Evolutionary conservation across 495 filamentous ascomycete species (phyloP), one percentile per base, ranked within the genome.

Genomic region (Daldinia bambusicola): DNA sequence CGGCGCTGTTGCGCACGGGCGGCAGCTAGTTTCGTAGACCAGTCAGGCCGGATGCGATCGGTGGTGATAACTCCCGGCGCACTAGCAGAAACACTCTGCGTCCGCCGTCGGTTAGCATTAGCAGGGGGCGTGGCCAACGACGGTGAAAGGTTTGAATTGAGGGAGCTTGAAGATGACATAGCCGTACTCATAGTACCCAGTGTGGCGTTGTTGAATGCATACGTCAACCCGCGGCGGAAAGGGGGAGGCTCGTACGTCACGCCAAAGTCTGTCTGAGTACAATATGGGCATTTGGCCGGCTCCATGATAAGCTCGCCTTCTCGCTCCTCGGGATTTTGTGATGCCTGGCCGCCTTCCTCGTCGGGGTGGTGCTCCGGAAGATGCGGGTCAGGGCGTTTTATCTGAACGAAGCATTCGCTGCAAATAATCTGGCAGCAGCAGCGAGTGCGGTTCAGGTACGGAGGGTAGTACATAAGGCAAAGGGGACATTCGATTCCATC

Each of bases 321-420:
- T 0, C 72, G 91, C 84, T 71, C 84, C 72, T 73, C 81, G 68
- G 75, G 76, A 75, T 80, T 81, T 55, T 66, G 81, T 63, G 74
- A 82, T 52, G 69, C 80, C 71, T 74, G 84, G 45, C 66, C 82
- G 69, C 79, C 87, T 80, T 71, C 84, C 61, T 89, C 86, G 6
- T 86, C 86, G 62, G 66, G 74, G 69, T 91, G 89, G 58, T 97
- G 93, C 78, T 99, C 95, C 10, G 95, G 95, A 45, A 93, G 90
- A 80, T 99, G 95, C 13, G 95, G 95, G 74, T 99, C 95, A 8
- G 95, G 93, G 26, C 95, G 88, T 82, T 97, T 99, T 77, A 99
- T 99, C 77, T 99, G 95, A 8, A 99, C 96, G 74, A 99, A 99
- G 77, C 95, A 99, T 81, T 99, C 95, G 52, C 95, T 98, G 82